A percentile compares a stretch with the other conserved stretches of the same genome.
These are phyloP conservation scores for Zea luxurians DNA, from an alignment of 176 grass and related monocot genomes.

Conservation along the genomic window DNA sequence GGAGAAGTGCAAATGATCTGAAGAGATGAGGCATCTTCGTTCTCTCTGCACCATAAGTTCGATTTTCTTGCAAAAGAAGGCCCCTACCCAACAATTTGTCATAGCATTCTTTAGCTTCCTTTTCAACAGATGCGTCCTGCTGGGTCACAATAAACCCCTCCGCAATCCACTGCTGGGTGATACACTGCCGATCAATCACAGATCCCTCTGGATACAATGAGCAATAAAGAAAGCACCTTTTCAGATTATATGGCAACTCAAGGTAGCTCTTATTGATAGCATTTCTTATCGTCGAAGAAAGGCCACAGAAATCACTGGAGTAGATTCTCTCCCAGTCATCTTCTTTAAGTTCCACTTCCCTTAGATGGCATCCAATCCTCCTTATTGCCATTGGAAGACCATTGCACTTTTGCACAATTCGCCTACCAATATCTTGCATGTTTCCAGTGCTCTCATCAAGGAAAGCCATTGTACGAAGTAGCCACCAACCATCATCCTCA, in stretches of 20 bases:
- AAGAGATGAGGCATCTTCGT: constrained; percentile 61
- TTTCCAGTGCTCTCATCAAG: constrained; percentile 23
- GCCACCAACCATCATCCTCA: constrained; percentile 52
- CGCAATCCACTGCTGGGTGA: constrained; percentile 58
- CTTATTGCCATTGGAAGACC: constrained; percentile 60
- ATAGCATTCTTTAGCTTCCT: constrained; percentile 49
- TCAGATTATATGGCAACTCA: constrained; percentile 54
- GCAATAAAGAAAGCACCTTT: constrained; percentile 62
- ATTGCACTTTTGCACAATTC: constrained; percentile 58
- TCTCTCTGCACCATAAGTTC: neutral
- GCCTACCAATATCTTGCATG: constrained; percentile 51
- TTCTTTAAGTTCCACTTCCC: constrained; percentile 33
- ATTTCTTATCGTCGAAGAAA: constrained; percentile 36
- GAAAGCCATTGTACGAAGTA: constrained; percentile 43
- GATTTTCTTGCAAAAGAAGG: constrained; percentile 47
- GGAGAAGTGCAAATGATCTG: constrained; percentile 54
- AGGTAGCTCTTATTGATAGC: constrained; percentile 52
- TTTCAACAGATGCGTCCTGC: constrained; percentile 29
- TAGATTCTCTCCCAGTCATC: constrained; percentile 46
- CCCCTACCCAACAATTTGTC: constrained; percentile 45
- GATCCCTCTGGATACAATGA: constrained; percentile 51
- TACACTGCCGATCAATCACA: constrained; percentile 34
- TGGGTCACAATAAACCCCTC: constrained; percentile 41
- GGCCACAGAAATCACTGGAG: constrained; percentile 35
- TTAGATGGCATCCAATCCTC: constrained; percentile 51